Percentiles rank a stretch among this genome's conserved stretches.
Evolutionary conservation across 129 eudicot genomes (phyloP).

Genomic region (Mikania micrantha): DNA sequence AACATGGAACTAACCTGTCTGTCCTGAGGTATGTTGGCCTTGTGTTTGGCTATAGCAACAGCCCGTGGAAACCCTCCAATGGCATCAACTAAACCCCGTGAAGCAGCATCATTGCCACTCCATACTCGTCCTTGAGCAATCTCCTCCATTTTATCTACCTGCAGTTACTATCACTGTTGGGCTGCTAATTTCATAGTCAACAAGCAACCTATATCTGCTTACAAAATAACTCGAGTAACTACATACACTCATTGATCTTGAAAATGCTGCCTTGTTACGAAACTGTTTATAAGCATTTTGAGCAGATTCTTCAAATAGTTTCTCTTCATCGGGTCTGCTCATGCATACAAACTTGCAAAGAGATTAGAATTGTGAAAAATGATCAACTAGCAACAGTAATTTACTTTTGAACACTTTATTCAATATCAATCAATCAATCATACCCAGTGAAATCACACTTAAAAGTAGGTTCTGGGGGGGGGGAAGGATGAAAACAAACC

Average conservation of each 20-base stretch:
- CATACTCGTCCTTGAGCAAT: slow-evolving; percentile 89
- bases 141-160: slow-evolving; percentile 70
- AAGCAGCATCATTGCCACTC: slow-evolving; percentile 79
- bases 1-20: slow-evolving; percentile 31
- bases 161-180: neutral
- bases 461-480: too few species aligned
- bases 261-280: slow-evolving; percentile 77
- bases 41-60: slow-evolving; percentile 85
- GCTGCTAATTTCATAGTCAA: neutral
- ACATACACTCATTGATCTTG: slow-evolving; percentile 84
- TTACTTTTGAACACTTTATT: neutral
- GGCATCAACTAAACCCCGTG: slow-evolving; percentile 86
- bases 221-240: neutral
- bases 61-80: slow-evolving; percentile 85
- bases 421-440: too few species aligned
- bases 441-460: too few species aligned
- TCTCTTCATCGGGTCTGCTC: slow-evolving; percentile 87
- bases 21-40: slow-evolving; percentile 73
- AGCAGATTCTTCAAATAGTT: slow-evolving; percentile 68
- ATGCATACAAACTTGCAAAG: neutral
- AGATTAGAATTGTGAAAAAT: neutral
- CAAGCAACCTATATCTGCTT: too few species aligned
- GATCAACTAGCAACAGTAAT: neutral
- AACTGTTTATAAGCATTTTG: slow-evolving; percentile 57
- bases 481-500: too few species aligned